Conservation (phyloP, 164 flowering plant genomes). For the Dillenia turbinata region DNA sequence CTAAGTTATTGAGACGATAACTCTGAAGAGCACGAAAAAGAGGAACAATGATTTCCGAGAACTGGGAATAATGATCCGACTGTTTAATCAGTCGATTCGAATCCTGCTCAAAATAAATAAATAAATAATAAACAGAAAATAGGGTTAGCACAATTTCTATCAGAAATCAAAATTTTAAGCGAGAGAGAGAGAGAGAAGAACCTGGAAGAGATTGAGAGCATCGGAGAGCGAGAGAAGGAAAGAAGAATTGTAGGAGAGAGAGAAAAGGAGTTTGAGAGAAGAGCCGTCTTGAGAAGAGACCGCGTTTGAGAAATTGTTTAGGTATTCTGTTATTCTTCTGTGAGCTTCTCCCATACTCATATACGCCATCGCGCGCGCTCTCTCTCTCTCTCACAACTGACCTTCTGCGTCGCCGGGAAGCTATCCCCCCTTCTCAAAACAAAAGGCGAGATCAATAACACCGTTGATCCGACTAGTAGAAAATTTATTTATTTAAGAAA, state of each 20-base stretch:
- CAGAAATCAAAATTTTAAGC: neutral
- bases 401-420: too few species aligned
- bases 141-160: neutral
- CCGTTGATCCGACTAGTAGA: too few species aligned
- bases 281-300: conserved; percentile 63
- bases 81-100: conserved; percentile 63
- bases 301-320: conserved; percentile 75
- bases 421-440: too few species aligned
- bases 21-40: conserved; percentile 63
- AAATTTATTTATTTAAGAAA: too few species aligned
- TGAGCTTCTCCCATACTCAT: conserved; percentile 95
- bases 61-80: conserved; percentile 57
- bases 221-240: conserved; percentile 72
- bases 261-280: conserved; percentile 58
- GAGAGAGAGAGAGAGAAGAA: conserved; percentile 9
- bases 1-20: conserved; percentile 49
- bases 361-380: conserved; percentile 43
- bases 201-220: conserved; percentile 83
- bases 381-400: neutral
- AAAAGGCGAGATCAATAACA: too few species aligned
- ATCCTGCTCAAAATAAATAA: conserved; percentile 40
- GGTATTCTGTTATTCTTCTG: conserved; percentile 75
- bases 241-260: conserved; percentile 68
- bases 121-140: neutral
- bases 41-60: conserved; percentile 57